A percentile compares a stretch with the other conserved stretches of the same genome.
These are phyloP conservation scores for Emmonsiellopsis sp. DNA, from an alignment of 2,329 filamentous ascomycete species.

Conservation along the genomic window DNA sequence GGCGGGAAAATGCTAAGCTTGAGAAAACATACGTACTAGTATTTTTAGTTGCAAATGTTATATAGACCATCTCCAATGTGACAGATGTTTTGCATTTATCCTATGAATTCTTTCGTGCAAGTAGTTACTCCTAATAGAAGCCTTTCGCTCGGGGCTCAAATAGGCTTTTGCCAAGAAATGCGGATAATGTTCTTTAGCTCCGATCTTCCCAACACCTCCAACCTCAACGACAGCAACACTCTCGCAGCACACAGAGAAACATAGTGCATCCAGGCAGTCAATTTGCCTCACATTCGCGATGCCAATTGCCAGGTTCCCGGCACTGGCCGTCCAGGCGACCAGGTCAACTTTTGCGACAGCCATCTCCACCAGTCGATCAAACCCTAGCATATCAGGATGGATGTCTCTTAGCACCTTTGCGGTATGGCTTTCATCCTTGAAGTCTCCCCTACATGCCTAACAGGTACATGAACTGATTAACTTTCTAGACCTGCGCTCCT, in stretches of 20 bases:
- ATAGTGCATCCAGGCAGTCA: neutral
- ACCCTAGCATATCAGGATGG: neutral
- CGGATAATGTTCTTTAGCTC: neutral
- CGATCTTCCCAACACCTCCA: neutral
- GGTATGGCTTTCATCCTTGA: neutral
- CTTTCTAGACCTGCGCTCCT: slow-evolving; percentile 9
- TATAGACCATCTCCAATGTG: too few relatives aligned
- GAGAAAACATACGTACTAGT: too few relatives aligned
- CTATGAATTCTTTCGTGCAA: too few relatives aligned
- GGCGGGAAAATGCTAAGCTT: too few relatives aligned
- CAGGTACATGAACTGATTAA: neutral
- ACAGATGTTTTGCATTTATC: too few relatives aligned
- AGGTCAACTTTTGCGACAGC: neutral
- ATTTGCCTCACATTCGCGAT: neutral
- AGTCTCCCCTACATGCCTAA: too few relatives aligned
- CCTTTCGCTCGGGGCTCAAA: too few relatives aligned
- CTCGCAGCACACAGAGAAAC: neutral
- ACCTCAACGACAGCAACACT: neutral
- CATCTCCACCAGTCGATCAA: neutral
- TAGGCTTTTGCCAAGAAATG: neutral
- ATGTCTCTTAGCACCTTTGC: neutral
- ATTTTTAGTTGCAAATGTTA: too few relatives aligned
- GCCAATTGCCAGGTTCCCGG: neutral
- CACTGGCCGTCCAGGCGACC: neutral
- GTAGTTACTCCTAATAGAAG: too few relatives aligned